Evolutionary conservation across 371 early-diverging fungal species (phyloP).

Genomic region (Zychaea mexicana): DNA sequence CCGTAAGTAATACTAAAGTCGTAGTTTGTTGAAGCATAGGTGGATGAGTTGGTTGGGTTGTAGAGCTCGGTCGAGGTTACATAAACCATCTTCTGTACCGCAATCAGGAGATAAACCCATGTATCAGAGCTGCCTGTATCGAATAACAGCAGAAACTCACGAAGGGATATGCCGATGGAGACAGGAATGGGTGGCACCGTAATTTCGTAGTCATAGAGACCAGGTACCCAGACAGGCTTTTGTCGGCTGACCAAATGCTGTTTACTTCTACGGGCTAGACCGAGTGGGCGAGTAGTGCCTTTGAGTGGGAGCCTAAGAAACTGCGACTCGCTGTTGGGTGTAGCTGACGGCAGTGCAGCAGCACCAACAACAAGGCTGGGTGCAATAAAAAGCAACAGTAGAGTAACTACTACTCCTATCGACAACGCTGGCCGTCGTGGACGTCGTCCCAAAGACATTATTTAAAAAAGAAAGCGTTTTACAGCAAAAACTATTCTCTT

Average conservation of each 20-base stretch:
- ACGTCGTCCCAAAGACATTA: no score
- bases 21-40: neutral
- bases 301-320: neutral
- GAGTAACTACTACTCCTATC: no score
- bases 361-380: no score
- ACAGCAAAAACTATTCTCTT: no score
- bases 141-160: slow-evolving; percentile 11
- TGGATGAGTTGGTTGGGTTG: neutral
- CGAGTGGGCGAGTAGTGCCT: neutral
- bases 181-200: slow-evolving; percentile 48
- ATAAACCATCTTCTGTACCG: neutral
- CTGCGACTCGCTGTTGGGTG: neutral
- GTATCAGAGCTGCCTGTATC: slow-evolving; percentile 19
- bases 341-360: no score
- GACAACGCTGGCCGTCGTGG: no score
- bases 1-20: slow-evolving; percentile 9
- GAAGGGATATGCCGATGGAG: slow-evolving; percentile 12
- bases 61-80: neutral
- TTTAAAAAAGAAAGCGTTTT: no score
- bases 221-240: neutral
- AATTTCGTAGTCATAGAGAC: slow-evolving; percentile 4
- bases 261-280: neutral
- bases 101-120: slow-evolving; percentile 10
- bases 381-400: no score
- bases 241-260: neutral